Base-by-base conservation (phyloP, 371 early-diverging fungal genomes). In the Actinomortierella ambigua region DNA sequence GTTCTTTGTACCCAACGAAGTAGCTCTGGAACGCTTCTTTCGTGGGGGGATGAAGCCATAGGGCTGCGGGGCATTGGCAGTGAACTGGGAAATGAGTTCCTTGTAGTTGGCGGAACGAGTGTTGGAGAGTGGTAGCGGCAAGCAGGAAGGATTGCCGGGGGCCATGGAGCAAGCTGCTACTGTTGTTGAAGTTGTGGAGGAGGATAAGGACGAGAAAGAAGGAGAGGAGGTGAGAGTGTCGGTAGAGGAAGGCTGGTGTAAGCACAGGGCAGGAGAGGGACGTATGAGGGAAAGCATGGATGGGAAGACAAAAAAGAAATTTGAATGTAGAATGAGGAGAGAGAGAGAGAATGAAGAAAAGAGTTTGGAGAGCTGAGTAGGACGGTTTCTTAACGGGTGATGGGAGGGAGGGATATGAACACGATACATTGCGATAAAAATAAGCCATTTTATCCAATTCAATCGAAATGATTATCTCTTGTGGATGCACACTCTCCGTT, bases 1-100 rank as follows among this genome's bases (percentile, higher is more conserved):
- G 11, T 34, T 34, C 34, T 34, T 34, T 11, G 34, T 11, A 34
- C 34, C 34, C 34, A 34, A 27, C 24, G 55, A 7, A 15, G 29
- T 14, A 3, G 53, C 13, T 1, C 22, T 20, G 1, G 46, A 55
- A 20, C 66, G 67, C 50, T 77, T 80, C 39, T 68, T 53, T 27
- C 78, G 57, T 5, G 80, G 82, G 26, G 84, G 84, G 55, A 84
- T 84, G 39, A 76, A 77, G 26, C 84, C 86, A 60, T 86, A 84
- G 14, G 85, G 85, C 63, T 84, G 78, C 23, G 83, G 79, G 3
- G 77, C 77, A 29, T 78, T 71, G 47, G 80, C 73, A 20, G 80
- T 57, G 27, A 79, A 53, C 47, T 79, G 80, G 56, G 80, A 76
- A 22, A 81, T 81, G 22, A 83, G 71, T 26, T 83, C 87, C 65